phyloP scores from a whole-genome alignment of 2,329 filamentous ascomycete species.

The Phialocephala subalpina region DNA sequence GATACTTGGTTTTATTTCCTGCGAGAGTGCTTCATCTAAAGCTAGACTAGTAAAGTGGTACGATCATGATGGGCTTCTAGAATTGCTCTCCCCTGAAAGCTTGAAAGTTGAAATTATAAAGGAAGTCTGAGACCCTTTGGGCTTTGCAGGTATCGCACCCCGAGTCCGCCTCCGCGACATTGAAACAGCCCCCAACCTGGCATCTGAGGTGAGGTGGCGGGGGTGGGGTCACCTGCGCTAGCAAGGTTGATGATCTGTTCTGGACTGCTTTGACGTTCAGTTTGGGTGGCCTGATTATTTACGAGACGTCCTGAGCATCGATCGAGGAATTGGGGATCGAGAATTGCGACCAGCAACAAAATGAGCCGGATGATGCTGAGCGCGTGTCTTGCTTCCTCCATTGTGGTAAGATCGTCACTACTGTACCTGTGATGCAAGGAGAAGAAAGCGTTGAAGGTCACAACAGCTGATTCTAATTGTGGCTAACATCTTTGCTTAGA shows the following conservation, averaged over 20 bases:
- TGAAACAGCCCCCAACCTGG: conserved; percentile 14
- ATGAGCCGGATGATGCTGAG: neutral
- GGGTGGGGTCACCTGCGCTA: conserved; percentile 24
- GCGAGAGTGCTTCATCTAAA: neutral
- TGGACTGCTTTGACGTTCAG: neutral
- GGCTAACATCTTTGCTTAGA: too few relatives aligned
- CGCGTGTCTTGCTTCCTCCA: neutral
- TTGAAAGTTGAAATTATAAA: neutral
- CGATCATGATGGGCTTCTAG: neutral
- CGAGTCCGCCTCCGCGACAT: neutral
- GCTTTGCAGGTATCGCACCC: neutral
- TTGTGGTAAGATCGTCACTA: neutral
- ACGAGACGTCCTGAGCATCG: neutral
- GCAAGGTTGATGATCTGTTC: conserved; percentile 15
- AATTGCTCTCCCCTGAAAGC: neutral
- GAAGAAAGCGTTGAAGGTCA: too few relatives aligned
- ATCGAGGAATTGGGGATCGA: neutral
- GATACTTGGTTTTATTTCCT: neutral
- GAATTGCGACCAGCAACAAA: neutral
- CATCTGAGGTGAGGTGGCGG: conserved; percentile 21
- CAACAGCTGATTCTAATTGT: too few relatives aligned
- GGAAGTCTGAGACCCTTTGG: too few relatives aligned
- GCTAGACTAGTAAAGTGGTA: neutral
- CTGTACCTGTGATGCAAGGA: neutral
- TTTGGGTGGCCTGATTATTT: too few relatives aligned